These are phyloP conservation scores for Cryptococcus sp. DNA, from an alignment of 1,284 basidiomycete species.

Conservation along the genomic window DNA sequence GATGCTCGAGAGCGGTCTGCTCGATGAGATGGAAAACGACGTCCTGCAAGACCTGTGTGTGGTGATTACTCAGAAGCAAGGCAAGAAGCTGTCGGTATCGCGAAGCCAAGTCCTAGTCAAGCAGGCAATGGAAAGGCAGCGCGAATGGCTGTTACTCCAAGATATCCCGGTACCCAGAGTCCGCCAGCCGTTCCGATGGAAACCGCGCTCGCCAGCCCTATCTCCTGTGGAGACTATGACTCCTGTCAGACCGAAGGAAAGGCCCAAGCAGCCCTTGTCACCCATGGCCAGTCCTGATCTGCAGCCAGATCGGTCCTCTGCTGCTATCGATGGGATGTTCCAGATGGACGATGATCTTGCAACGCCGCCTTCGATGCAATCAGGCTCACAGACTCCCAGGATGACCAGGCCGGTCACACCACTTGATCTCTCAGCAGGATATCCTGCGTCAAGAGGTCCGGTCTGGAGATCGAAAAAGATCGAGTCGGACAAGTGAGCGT, in stretches of 20 bases:
- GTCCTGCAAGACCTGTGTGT: conserved; percentile 69
- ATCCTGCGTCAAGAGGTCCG: conserved; percentile 11
- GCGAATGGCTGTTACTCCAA: conserved; percentile 74
- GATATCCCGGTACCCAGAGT: conserved; percentile 75
- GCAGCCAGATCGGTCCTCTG: conserved; percentile 23
- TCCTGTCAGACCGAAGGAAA: conserved; percentile 14
- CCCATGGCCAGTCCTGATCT: conserved; percentile 34
- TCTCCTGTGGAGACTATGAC: conserved; percentile 56
- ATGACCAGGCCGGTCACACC: conserved; percentile 59
- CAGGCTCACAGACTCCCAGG: conserved; percentile 20
- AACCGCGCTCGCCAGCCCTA: conserved; percentile 57
- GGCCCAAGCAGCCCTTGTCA: conserved; percentile 18
- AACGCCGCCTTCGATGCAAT: conserved; percentile 19
- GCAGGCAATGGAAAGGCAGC: conserved; percentile 65
- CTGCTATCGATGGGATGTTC: conserved; percentile 51
- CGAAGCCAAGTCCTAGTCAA: conserved; percentile 64
- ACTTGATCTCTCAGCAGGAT: conserved; percentile 40
- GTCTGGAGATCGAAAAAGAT: conserved; percentile 58
- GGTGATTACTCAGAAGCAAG: conserved; percentile 67
- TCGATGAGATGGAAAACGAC: conserved; percentile 68
- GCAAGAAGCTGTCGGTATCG: conserved; percentile 66
- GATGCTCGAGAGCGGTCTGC: conserved; percentile 75
- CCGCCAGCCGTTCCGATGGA: conserved; percentile 51
- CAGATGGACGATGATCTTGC: conserved; percentile 51
- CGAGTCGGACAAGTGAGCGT: conserved; percentile 55